Evolutionary conservation across 257 asterid genomes (phyloP).

Genomic region (Fraxinus cuspidata): DNA sequence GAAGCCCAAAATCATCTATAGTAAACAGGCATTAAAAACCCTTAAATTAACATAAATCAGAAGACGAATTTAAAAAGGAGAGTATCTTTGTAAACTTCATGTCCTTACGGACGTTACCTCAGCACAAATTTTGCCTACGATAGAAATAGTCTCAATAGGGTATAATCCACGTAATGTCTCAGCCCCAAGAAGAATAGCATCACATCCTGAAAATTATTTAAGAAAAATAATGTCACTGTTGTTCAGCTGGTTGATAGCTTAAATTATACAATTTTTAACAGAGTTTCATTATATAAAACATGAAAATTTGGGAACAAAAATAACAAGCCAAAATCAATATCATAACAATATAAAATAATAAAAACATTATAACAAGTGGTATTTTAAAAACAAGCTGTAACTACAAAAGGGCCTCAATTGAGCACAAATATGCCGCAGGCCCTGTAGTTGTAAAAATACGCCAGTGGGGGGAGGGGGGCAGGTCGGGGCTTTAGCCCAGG

Average conservation of each 20-base stretch:
- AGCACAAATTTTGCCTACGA: slow-evolving; percentile 78
- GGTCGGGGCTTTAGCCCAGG: too few relatives aligned
- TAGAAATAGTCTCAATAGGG: slow-evolving; percentile 84
- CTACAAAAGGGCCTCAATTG: neutral
- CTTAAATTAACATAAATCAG: neutral
- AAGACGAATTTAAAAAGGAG: neutral
- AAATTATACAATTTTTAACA: neutral
- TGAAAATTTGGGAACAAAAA: neutral
- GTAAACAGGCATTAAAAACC: slow-evolving; percentile 9
- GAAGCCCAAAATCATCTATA: neutral
- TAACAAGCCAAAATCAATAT: neutral
- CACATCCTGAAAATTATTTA: slow-evolving; percentile 56
- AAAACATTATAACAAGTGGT: neutral
- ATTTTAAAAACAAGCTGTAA: neutral
- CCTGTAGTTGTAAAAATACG: slow-evolving; percentile 7
- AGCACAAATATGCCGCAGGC: slow-evolving; percentile 2
- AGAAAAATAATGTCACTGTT: neutral
- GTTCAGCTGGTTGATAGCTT: slow-evolving; percentile 11
- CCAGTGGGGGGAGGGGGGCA: neutral
- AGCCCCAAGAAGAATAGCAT: slow-evolving; percentile 93
- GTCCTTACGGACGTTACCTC: slow-evolving; percentile 58
- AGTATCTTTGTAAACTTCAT: neutral
- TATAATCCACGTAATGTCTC: slow-evolving; percentile 89
- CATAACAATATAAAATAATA: neutral
- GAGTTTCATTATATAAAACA: neutral